Percentiles rank a stretch among this genome's conserved stretches.
Evolutionary conservation across 2,329 filamentous ascomycete species (phyloP).

Genomic region (Penicillium aurantiogriseum): DNA sequence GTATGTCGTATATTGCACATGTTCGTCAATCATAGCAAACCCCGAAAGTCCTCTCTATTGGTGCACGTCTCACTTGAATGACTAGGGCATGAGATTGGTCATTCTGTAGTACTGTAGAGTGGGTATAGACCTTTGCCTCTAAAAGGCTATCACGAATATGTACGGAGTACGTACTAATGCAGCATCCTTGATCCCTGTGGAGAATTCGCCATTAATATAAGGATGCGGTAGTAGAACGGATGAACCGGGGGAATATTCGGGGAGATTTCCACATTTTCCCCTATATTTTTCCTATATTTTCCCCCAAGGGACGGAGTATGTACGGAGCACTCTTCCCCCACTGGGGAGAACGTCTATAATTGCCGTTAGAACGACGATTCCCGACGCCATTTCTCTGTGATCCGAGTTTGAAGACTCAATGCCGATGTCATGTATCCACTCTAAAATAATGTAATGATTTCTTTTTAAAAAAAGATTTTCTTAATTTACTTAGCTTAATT

Average conservation of each 20-base stretch:
- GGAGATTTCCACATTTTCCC: neutral
- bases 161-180: neutral
- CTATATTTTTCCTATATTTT: neutral
- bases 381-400: neutral
- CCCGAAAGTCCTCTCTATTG: slow-evolving; percentile 7
- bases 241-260: slow-evolving; percentile 8
- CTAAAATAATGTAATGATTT: neutral
- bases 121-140: neutral
- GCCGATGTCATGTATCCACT: slow-evolving; percentile 3
- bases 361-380: neutral
- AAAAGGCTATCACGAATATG: slow-evolving; percentile 1
- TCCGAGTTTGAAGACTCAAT: neutral
- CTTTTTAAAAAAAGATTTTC: neutral
- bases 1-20: neutral
- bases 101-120: slow-evolving; percentile 8
- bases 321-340: neutral
- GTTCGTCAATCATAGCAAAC: neutral
- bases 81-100: slow-evolving; percentile 15
- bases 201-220: slow-evolving; percentile 15
- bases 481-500: neutral
- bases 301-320: neutral
- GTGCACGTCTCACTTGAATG: slow-evolving; percentile 3
- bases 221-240: slow-evolving; percentile 11
- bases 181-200: slow-evolving; percentile 2
- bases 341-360: neutral